Base-by-base conservation (phyloP, 148 eudicot species). In the Linanthus parryae region DNA sequence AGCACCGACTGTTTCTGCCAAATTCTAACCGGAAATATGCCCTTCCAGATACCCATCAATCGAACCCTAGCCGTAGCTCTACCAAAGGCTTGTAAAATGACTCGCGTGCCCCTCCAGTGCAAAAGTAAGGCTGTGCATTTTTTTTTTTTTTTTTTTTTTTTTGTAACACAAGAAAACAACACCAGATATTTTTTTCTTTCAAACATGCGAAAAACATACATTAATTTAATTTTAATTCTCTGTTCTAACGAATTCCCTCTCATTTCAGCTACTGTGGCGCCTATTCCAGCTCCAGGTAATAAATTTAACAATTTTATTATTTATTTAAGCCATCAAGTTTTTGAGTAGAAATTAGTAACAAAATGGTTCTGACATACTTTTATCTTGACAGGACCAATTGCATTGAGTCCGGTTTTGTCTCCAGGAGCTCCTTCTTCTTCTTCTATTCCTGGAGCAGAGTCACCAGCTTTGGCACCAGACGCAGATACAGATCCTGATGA, bases 211-310 rank as follows among this genome's bases (percentile, higher is more conserved):
- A 39, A 21, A 39, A 6, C 4, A 30, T 4, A 12, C 7, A 0
- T 9, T 29, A 30, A 4, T 1, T 4, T 50, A 2, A 7, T 14
- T 12, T 21, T 24, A 26, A 19, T 59, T 41, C 5, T 35, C 26
- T 52, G 13, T 42, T 40, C n/a, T n/a, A n/a, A n/a, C n/a, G n/a
- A n/a, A n/a, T n/a, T n/a, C n/a, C n/a, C n/a, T 5, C 16, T 1
- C n/a, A n/a, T n/a, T n/a, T 56, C 89, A 86, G 95, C 82, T 11
- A 27, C 74, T 26, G 74, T 67, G 31, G 51, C 88, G 20, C 96
- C 89, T 4, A 37, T 75, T 65, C 82, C 97, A 15, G 84, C 97
- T 64, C 97, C 86, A 63, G 96, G 95, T 85, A n/a, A n/a, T n/a
- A n/a, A n/a, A n/a, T n/a, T n/a, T n/a, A n/a, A n/a, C n/a, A n/a